Conservation (phyloP, 2,329 filamentous ascomycete species). For the Epichloe gansuensis region DNA sequence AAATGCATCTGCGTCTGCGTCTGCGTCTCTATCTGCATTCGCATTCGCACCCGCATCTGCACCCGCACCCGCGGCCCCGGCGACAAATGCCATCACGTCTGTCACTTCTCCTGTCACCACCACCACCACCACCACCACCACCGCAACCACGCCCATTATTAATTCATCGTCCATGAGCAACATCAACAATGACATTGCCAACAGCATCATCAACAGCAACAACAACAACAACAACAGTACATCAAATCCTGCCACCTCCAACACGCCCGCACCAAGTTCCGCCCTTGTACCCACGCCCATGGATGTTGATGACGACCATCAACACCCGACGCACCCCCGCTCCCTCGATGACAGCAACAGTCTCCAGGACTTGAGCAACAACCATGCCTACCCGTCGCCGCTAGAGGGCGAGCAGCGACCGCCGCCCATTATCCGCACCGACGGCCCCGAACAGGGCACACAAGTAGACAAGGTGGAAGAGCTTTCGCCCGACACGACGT, state of each 20-base stretch:
- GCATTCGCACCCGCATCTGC: conserved; percentile 22
- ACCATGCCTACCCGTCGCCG: conserved; percentile 54
- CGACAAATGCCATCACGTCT: conserved; percentile 16
- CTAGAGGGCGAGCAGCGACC: conserved; percentile 43
- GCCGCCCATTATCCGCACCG: conserved; percentile 41
- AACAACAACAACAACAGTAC: conserved; percentile 26
- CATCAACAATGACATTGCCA: neutral
- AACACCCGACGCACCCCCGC: conserved; percentile 18
- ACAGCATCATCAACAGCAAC: neutral
- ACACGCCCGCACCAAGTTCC: conserved; percentile 27
- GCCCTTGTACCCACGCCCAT: conserved; percentile 33
- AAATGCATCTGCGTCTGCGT: conserved; percentile 19
- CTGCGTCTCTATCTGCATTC: conserved; percentile 4
- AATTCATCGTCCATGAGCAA: neutral
- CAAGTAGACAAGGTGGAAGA: conserved; percentile 53
- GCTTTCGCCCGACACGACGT: conserved; percentile 45
- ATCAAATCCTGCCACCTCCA: neutral
- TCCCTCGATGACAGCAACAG: conserved; percentile 4
- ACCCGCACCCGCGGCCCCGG: conserved; percentile 13
- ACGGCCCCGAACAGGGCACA: conserved; percentile 50
- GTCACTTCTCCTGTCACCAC: neutral
- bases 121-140: neutral
- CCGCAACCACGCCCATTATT: neutral
- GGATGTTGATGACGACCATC: conserved; percentile 37
- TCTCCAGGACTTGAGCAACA: conserved; percentile 24